A percentile compares a stretch with the other conserved stretches of the same genome.
phyloP scores from a whole-genome alignment of 2,329 filamentous ascomycete genomes.

The Aspergillus pseudoviridinutans region DNA sequence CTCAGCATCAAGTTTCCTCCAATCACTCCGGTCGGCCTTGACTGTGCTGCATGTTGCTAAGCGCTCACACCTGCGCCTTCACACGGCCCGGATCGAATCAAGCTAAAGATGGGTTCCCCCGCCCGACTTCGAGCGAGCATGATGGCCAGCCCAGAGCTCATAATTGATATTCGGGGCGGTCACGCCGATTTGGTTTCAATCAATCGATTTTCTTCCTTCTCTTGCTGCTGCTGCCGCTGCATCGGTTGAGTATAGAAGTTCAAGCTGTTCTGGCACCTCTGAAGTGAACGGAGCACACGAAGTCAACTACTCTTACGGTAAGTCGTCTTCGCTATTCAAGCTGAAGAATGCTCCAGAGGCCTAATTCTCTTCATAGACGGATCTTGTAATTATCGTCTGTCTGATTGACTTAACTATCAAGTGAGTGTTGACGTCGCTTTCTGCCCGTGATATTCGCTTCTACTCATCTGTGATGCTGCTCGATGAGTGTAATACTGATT shows the following conservation, averaged over 20 bases:
- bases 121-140: constrained; percentile 13
- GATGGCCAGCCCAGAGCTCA: constrained; percentile 14
- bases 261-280: background rate
- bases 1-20: constrained; percentile 5
- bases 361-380: background rate
- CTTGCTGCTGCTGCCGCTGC: constrained; percentile 17
- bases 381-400: background rate
- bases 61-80: constrained; percentile 32
- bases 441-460: background rate
- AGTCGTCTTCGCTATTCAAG: background rate
- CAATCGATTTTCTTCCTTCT: constrained; percentile 13
- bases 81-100: constrained; percentile 8
- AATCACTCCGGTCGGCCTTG: constrained; percentile 12
- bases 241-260: background rate
- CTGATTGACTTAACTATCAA: background rate
- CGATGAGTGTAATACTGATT: background rate
- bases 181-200: constrained; percentile 8
- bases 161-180: constrained; percentile 30
- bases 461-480: background rate
- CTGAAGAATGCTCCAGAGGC: background rate
- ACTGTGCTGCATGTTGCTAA: constrained; percentile 19
- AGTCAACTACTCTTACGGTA: background rate
- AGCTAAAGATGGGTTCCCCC: constrained; percentile 6
- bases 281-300: background rate
- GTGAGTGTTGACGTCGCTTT: background rate